Conservation (phyloP, 768 basidiomycete species). For the Gelatoporia subvermispora region DNA sequence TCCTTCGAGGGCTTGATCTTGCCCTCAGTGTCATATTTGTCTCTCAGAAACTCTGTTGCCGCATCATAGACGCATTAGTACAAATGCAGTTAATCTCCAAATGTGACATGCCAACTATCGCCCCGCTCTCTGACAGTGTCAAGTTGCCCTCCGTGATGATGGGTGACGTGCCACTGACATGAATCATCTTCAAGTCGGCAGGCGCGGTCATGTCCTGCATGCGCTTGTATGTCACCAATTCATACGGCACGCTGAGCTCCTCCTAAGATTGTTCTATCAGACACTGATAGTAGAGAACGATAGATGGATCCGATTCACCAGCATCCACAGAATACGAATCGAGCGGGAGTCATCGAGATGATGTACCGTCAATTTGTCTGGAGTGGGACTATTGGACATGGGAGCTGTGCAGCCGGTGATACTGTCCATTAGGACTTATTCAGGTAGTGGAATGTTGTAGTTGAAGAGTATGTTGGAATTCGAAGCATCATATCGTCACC, state of each 20-base stretch:
- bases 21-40: conserved; percentile 26
- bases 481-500: no score
- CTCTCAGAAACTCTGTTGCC: conserved; percentile 30
- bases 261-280: conserved; percentile 34
- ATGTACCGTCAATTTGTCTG: conserved; percentile 28
- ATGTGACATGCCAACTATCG: conserved; percentile 27
- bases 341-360: conserved; percentile 47
- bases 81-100: not conserved
- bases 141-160: conserved; percentile 33
- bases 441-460: no score
- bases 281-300: no score
- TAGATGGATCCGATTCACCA: conserved; percentile 20
- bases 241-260: conserved; percentile 40
- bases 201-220: conserved; percentile 22
- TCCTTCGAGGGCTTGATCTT: conserved; percentile 18
- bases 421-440: no score
- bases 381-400: not conserved
- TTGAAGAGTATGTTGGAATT: no score
- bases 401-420: not conserved
- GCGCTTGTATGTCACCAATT: conserved; percentile 29
- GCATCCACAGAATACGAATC: conserved; percentile 44
- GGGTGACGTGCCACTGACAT: conserved; percentile 33
- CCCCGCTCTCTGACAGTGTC: conserved; percentile 34
- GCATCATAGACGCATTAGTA: not conserved
- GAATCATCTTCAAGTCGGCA: conserved; percentile 25